Conservation (phyloP, 108 stramenopile genomes). For the Epipyxis sp. region DNA sequence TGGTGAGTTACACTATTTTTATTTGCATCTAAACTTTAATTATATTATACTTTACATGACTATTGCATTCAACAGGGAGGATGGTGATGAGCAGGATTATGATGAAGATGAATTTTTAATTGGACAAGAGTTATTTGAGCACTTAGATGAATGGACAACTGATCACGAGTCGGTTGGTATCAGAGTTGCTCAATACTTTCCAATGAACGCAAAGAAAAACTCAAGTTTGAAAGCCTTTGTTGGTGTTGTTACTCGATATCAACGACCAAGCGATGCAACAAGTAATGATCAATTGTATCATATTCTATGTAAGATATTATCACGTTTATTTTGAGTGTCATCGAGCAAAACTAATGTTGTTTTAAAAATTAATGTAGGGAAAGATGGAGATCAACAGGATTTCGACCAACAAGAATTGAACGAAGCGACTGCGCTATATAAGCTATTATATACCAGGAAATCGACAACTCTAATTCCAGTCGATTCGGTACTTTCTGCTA, state of each 20-base stretch:
- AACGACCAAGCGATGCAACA: not conserved
- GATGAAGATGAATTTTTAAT: not conserved
- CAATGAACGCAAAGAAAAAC: not conserved
- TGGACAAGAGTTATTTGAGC: not conserved
- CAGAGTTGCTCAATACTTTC: not conserved
- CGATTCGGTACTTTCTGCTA: too few species aligned
- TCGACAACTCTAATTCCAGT: too few species aligned
- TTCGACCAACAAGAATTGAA: not conserved
- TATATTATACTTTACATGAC: too few species aligned
- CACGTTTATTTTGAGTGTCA: too few species aligned
- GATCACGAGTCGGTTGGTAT: not conserved
- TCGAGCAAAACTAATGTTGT: too few species aligned
- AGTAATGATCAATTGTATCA: not conserved
- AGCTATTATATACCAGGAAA: too few species aligned
- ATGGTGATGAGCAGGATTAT: constrained; percentile 12
- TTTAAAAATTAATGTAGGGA: too few species aligned
- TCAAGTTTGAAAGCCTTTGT: not conserved
- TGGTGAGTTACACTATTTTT: too few species aligned
- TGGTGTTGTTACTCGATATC: not conserved
- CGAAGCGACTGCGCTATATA: too few species aligned
- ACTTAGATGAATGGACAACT: not conserved
- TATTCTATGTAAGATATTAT: too few species aligned
- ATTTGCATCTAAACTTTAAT: too few species aligned
- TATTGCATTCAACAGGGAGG: too few species aligned
- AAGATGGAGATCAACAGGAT: not conserved